Base-by-base conservation (phyloP, 352 stramenopile species). In the Globisporangium recalcitrans region DNA sequence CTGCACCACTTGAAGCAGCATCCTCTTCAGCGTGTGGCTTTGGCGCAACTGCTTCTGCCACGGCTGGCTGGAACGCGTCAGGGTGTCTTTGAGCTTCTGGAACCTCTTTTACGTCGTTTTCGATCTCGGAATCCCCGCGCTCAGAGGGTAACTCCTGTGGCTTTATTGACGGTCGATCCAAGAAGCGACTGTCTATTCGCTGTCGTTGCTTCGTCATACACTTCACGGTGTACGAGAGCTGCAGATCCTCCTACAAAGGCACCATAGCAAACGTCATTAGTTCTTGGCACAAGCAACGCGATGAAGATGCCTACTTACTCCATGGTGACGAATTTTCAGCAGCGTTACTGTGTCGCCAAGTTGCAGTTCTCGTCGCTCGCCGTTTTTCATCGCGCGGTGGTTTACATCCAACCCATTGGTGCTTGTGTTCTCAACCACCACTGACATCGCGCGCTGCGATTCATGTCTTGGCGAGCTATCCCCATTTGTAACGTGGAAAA, bases 341-440 rank as follows among this genome's bases (percentile, higher is more conserved):
- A 91, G 52, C 13, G 82, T 89, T 7, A 91, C 67, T 7, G 72
- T 74, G 61, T 91, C 82, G 9, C 75, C 71, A 26, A 82, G 51
- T n/a, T 82, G 71, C 10, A 91, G 68, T 27, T 83, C 70, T 22
- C 70, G 36, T 3, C 60, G 59, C 42, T 84, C 70, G 2, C 71
- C 65, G 57, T 74, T 74, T 68, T 82, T 83, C 36, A 91, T 67
- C n/a, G 67, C 42, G 22, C 65, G 48, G 6, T 76, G 76, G 61
- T 91, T 91, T 13, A 91, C 70, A 16, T 77, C 69, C 9, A 87
- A 73, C 4, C 82, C 82, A 38, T 91, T 91, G 19, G 79, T 88
- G 57, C 82, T 91, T 5, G 79, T 91, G 53, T 91, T 81, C 68
- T 88, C 74, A 10, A 91, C 67, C n/a, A 67, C 52, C 13, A 88